Evolutionary conservation across 768 basidiomycete genomes (phyloP).

Genomic region (Tricholoma matsutake): DNA sequence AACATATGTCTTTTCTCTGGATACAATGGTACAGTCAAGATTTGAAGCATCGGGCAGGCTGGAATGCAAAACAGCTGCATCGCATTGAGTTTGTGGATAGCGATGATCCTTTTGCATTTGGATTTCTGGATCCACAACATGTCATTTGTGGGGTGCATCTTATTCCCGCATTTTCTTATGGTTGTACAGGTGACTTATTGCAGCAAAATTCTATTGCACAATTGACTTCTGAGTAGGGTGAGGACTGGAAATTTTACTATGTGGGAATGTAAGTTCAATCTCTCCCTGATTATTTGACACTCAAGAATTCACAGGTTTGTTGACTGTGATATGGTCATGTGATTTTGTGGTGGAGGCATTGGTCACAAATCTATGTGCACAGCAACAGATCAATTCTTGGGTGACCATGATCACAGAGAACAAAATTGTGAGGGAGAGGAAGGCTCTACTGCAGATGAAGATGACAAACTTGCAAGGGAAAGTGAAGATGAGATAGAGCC

Average conservation of each 20-base stretch:
- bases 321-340: background rate
- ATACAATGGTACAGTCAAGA: constrained; percentile 14
- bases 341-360: background rate
- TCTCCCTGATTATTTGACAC: background rate
- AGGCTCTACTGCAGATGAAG: background rate
- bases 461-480: background rate
- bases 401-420: background rate
- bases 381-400: background rate
- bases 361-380: background rate
- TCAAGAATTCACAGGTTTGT: background rate
- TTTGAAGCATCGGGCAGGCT: constrained; percentile 21
- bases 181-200: background rate
- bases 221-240: background rate
- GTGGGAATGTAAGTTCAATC: background rate
- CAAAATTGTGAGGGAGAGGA: background rate
- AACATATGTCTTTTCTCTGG: constrained; percentile 2
- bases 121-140: background rate
- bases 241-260: background rate
- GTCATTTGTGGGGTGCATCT: background rate
- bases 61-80: constrained; percentile 26
- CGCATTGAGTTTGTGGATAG: constrained; percentile 28
- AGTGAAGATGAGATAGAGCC: background rate
- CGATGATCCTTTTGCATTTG: background rate
- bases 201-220: background rate
- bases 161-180: background rate